A percentile compares a stretch with the other conserved stretches of the same genome.
Evolutionary conservation across 257 asterid species (phyloP).

Genomic region (Handroanthus guayacan): DNA sequence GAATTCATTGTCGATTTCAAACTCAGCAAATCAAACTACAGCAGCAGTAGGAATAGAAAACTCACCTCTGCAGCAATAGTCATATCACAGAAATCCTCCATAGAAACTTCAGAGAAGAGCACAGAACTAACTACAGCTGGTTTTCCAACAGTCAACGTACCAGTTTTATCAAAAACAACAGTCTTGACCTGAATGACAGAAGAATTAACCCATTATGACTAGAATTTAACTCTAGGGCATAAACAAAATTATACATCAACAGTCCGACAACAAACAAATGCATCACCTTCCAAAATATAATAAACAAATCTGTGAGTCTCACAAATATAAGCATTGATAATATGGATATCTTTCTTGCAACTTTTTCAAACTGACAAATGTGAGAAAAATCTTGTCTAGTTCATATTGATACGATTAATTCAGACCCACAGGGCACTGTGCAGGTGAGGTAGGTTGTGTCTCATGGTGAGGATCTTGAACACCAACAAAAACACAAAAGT

Average conservation of each 20-base stretch:
- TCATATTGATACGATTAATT: neutral
- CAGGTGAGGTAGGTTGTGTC: conserved; percentile 18
- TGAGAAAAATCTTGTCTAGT: neutral
- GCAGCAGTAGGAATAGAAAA: conserved; percentile 20
- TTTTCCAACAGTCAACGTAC: conserved; percentile 89
- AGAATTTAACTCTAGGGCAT: conserved; percentile 12
- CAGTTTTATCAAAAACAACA: conserved; percentile 91
- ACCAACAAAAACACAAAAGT: neutral
- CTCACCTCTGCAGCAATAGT: conserved; percentile 94
- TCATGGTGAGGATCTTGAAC: conserved; percentile 13
- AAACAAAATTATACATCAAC: conserved; percentile 19
- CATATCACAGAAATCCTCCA: conserved; percentile 86
- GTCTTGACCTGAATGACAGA: conserved; percentile 70
- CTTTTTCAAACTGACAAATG: neutral
- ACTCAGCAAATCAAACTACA: conserved; percentile 2
- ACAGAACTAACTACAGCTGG: conserved; percentile 88
- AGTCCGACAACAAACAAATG: conserved; percentile 20
- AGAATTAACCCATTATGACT: conserved; percentile 20
- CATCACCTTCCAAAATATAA: neutral
- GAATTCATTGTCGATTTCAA: conserved; percentile 6
- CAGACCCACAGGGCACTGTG: conserved; percentile 1
- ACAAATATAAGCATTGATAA: neutral
- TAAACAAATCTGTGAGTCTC: neutral
- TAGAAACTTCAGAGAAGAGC: conserved; percentile 69
- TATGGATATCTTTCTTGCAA: neutral